Evolutionary conservation across 306 rosid species (phyloP), one percentile per base, ranked within the genome.

Genomic region (Fragaria vesca): DNA sequence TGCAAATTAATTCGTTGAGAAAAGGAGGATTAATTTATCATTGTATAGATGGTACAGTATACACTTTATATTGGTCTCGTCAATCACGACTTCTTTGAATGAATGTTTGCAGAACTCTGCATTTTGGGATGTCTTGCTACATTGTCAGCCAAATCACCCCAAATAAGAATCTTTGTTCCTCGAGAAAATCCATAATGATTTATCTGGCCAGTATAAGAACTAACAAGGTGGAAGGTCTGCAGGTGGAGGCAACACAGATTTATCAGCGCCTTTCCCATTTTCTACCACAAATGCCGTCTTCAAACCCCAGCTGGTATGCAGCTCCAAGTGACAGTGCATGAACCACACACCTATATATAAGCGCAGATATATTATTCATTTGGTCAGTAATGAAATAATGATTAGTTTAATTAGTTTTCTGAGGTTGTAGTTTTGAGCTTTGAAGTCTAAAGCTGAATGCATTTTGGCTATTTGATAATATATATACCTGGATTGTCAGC

Each of bases 401-500:
- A 43, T 54, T 20, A 20, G 10, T 20, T 5, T 10, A 21, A 24
- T 60, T 60, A 26, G 38, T 58, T 58, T 3, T 26, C 30, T 9
- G 0, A 60, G 8, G 21, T 4, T 52, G 34, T 11, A 24, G 4
- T 2, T 21, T 21, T n/a, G 28, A 57, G 13, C 0, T 20, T 8
- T 55, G 28, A 24, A 60, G 4, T 8, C 45, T 42, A 42, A 38
- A 38, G 42, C 6, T 38, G 42, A 2, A 58, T 58, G 17, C 6
- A 8, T 9, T n/a, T 17, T 51, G 57, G 57, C 4, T 51, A 51
- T 5, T 4, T 17, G 57, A 51, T n/a, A 20, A 42, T 42, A 1
- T 28, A 24, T 17, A 46, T 70, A 82, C 86, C 86, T 21, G 86
- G 86, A 78, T 82, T 82, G 30, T 78, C 69, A 11, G 86, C 86